Conservation (phyloP, 371 early-diverging fungal species). For the Mortierella sp. region DNA sequence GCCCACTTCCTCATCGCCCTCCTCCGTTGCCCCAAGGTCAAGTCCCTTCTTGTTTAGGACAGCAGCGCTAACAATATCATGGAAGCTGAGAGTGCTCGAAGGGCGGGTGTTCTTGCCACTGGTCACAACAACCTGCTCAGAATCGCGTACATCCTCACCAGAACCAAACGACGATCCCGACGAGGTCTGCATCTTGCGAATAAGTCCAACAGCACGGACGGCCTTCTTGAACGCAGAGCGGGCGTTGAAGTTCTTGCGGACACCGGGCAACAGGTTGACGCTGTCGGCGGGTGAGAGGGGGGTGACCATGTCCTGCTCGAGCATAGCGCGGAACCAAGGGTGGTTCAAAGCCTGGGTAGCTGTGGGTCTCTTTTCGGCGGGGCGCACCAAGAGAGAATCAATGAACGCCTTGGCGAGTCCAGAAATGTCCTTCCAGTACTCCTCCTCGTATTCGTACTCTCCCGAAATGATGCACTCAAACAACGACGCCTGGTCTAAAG, state of each 20-base stretch:
- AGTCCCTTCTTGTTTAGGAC: slow-evolving; percentile 42
- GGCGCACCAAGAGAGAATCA: slow-evolving; percentile 76
- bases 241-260: slow-evolving; percentile 88
- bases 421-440: slow-evolving; percentile 77
- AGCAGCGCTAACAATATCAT: slow-evolving; percentile 47
- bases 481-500: slow-evolving; percentile 67
- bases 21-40: slow-evolving; percentile 12
- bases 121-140: slow-evolving; percentile 9
- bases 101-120: slow-evolving; percentile 32
- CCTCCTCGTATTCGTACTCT: slow-evolving; percentile 81
- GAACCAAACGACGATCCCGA: slow-evolving; percentile 38
- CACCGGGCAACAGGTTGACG: slow-evolving; percentile 77
- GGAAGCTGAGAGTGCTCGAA: slow-evolving; percentile 43
- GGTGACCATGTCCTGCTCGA: slow-evolving; percentile 56
- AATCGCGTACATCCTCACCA: slow-evolving; percentile 26
- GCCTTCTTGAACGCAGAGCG: slow-evolving; percentile 80
- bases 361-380: slow-evolving; percentile 75
- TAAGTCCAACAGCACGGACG: slow-evolving; percentile 59
- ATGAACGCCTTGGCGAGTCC: slow-evolving; percentile 85
- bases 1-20: slow-evolving; percentile 26
- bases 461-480: slow-evolving; percentile 73
- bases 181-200: slow-evolving; percentile 43
- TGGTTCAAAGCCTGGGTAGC: slow-evolving; percentile 80
- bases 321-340: slow-evolving; percentile 71
- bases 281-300: slow-evolving; percentile 50